phyloP scores from a whole-genome alignment of 331 rosid species.

The Quercus phellos region DNA sequence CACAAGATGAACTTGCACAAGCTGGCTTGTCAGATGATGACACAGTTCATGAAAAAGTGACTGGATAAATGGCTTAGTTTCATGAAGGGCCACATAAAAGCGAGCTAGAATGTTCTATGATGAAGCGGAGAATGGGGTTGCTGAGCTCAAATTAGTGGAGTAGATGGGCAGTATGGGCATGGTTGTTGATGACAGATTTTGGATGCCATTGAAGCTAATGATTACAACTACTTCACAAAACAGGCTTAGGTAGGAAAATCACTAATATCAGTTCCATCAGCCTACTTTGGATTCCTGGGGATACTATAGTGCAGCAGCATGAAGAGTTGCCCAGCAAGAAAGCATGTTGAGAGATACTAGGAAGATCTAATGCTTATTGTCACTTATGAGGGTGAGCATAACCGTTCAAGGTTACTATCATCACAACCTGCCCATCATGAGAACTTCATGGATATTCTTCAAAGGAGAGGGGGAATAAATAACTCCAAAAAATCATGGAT shows the following conservation, averaged over 20 bases:
- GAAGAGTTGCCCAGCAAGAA: slow-evolving; percentile 81
- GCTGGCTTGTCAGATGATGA: slow-evolving; percentile 85
- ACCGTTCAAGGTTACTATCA: background rate
- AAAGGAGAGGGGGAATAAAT: no score
- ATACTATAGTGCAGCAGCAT: slow-evolving; percentile 75
- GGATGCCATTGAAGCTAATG: slow-evolving; percentile 86
- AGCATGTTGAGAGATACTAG: slow-evolving; percentile 63
- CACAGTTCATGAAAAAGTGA: slow-evolving; percentile 63
- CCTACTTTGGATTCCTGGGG: slow-evolving; percentile 35
- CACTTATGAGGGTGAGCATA: background rate
- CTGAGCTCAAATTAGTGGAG: slow-evolving; percentile 66
- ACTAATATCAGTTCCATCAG: slow-evolving; percentile 47
- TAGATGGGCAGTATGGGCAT: slow-evolving; percentile 87
- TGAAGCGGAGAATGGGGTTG: slow-evolving; percentile 82
- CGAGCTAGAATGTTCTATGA: slow-evolving; percentile 87
- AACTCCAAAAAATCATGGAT: background rate
- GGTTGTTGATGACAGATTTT: slow-evolving; percentile 58
- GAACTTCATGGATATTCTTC: background rate
- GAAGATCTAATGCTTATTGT: background rate
- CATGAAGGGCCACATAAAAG: slow-evolving; percentile 73
- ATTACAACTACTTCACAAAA: slow-evolving; percentile 78
- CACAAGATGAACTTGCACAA: slow-evolving; percentile 75
- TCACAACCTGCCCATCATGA: background rate
- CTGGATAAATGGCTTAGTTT: slow-evolving; percentile 76
- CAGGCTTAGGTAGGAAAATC: slow-evolving; percentile 78